Percentiles rank a stretch among this genome's conserved stretches.
These are phyloP conservation scores for Populus hybrid DNA, from an alignment of 441 rosid genomes.

Conservation along the genomic window DNA sequence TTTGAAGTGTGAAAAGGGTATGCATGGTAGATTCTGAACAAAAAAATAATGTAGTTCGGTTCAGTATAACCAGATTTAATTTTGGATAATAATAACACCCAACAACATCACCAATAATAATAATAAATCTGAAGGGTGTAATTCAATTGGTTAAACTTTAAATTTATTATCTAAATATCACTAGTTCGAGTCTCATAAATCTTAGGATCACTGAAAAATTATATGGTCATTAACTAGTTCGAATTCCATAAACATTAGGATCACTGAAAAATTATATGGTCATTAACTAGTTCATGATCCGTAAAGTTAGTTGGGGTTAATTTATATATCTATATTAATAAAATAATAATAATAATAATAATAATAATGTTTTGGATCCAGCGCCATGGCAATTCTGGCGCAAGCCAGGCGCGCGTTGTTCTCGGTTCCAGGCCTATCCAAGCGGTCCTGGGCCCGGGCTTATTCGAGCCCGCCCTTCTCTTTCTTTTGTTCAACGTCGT, in stretches of 20 bases:
- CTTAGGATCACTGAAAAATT: accelerated
- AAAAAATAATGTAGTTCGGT: neutral
- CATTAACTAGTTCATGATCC: too few relatives aligned
- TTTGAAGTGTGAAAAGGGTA: neutral
- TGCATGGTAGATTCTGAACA: neutral
- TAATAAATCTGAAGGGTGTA: accelerated
- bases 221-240: too few relatives aligned
- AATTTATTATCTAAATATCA: too few relatives aligned
- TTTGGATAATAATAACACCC: too few relatives aligned
- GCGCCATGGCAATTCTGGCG: neutral
- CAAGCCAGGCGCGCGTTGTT: neutral
- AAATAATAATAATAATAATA: too few relatives aligned
- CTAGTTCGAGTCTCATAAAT: too few relatives aligned
- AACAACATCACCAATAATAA: too few relatives aligned
- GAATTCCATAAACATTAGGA: accelerated
- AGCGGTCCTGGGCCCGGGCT: neutral
- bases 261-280: too few relatives aligned
- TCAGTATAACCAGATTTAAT: too few relatives aligned
- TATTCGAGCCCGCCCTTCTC: neutral
- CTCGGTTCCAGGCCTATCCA: neutral
- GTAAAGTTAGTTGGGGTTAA: too few relatives aligned
- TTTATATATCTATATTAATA: too few relatives aligned
- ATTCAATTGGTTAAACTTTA: accelerated
- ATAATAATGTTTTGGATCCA: neutral
- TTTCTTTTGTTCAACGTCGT: neutral